Base-by-base conservation (phyloP, 2,329 filamentous ascomycete genomes). In the Lanzia echinophila region DNA sequence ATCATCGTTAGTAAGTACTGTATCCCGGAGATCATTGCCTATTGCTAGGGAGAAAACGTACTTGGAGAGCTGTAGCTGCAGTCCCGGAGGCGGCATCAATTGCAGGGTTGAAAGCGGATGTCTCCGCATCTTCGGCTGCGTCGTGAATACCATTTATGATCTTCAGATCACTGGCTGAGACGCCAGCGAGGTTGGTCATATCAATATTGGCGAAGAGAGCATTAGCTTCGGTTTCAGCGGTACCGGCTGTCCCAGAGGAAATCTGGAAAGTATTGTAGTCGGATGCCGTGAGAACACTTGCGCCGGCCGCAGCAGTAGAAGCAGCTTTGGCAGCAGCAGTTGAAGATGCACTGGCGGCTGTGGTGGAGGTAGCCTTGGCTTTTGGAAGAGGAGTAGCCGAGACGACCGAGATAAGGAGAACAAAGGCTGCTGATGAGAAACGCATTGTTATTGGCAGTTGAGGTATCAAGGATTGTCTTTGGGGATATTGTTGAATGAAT, bases 41-140 rank as follows among this genome's bases (percentile, higher is more conserved):
- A 28, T 10, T 0, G 2, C 24, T 12, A 13, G 13, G 34, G 6
- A n/a, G 19, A 38, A 38, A 17, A 39, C 59, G 34, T 63, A 72
- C 73, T 69, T 77, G 69, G 12, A 81, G 72, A 47, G 78, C 76
- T 20, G 71, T 72, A 2, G 73, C 75, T 38, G 69, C 72, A 45
- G 68, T 72, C 10, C 74, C 76, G 10, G 62, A 67, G 0, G 74
- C 76, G 3, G 70, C 74, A 11, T 72, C 74, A 53, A 82, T 76
- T 12, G 78, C 78, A 1, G 73, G 65, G 61, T 81, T 81, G 67
- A 81, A 82, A 2, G 73, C 79, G 1, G 73, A 67, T 0, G 63
- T 70, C 63, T 82, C 79, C 2, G 78, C 79, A 47, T 75, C 69
- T 62, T 82, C 79, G 54, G 76, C 76, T 24, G 76, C 77, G 48